Percentiles rank a stretch among this genome's conserved stretches.
Conservation (phyloP, 2,329 filamentous ascomycete genomes). For the Didymosphaeria variabile region DNA sequence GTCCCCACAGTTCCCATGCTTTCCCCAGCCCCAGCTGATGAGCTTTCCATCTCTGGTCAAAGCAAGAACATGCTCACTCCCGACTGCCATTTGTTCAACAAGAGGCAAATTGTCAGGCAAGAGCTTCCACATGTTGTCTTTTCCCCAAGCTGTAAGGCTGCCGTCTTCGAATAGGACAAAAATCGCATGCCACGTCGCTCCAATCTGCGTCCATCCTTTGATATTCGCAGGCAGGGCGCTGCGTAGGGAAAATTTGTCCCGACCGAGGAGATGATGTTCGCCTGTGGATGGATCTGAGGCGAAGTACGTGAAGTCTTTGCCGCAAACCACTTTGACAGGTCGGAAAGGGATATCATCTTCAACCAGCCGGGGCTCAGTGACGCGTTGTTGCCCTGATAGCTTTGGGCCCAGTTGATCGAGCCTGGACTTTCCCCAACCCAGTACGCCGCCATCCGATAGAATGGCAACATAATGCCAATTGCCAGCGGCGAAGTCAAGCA, state of each 20-base stretch:
- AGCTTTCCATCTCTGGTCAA: slow-evolving; percentile 72
- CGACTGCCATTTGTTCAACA: slow-evolving; percentile 74
- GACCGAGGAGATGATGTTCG: slow-evolving; percentile 72
- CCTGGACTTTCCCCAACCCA: slow-evolving; percentile 87
- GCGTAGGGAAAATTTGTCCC: slow-evolving; percentile 75
- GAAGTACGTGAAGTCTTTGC: slow-evolving; percentile 85
- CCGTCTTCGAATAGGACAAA: slow-evolving; percentile 73
- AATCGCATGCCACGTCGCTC: slow-evolving; percentile 83
- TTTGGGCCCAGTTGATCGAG: slow-evolving; percentile 80
- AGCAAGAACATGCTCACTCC: slow-evolving; percentile 89
- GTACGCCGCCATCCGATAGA: slow-evolving; percentile 77
- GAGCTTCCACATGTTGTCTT: slow-evolving; percentile 85
- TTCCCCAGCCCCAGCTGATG: slow-evolving; percentile 93
- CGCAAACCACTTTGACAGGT: slow-evolving; percentile 76
- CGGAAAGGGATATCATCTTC: slow-evolving; percentile 63
- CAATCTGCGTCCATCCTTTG: slow-evolving; percentile 71
- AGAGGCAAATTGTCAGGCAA: slow-evolving; percentile 68
- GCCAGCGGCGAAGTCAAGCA: slow-evolving; percentile 74
- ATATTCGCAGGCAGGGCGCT: slow-evolving; percentile 64
- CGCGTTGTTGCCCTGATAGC: slow-evolving; percentile 55
- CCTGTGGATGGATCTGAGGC: slow-evolving; percentile 65
- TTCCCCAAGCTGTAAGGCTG: slow-evolving; percentile 76
- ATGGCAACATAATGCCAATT: slow-evolving; percentile 82
- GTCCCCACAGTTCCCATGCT: slow-evolving; percentile 92
- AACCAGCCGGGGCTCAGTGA: slow-evolving; percentile 28